phyloP scores from a whole-genome alignment of 345 rosid genomes.

The Anastatica hierochuntica region DNA sequence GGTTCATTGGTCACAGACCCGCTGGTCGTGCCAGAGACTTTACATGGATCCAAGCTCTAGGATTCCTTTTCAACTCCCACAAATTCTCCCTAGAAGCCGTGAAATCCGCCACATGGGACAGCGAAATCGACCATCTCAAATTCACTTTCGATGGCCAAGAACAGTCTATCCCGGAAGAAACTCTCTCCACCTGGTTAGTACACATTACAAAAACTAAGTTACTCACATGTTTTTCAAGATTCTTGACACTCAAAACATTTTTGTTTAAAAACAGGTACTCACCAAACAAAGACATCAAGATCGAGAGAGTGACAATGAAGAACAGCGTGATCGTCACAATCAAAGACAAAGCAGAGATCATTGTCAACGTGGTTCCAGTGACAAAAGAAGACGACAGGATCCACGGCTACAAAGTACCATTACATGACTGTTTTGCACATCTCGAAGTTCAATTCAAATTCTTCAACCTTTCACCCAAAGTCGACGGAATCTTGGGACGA shows the following conservation, averaged over 20 bases:
- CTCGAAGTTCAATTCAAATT: slow-evolving; percentile 57
- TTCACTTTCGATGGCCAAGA: slow-evolving; percentile 45
- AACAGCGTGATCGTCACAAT: slow-evolving; percentile 43
- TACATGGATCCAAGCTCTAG: slow-evolving; percentile 51
- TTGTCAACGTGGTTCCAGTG: slow-evolving; percentile 57
- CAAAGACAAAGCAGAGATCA: slow-evolving; percentile 38
- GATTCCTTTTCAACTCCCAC: slow-evolving; percentile 35
- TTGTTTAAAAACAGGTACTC: slow-evolving; percentile 15
- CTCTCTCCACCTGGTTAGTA: slow-evolving; percentile 45
- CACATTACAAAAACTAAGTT: neutral
- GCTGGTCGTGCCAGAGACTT: slow-evolving; percentile 38
- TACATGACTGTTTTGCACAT: slow-evolving; percentile 54
- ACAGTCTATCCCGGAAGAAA: slow-evolving; percentile 35
- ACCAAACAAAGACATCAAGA: slow-evolving; percentile 35
- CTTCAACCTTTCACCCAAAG: slow-evolving; percentile 42
- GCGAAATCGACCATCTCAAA: slow-evolving; percentile 42
- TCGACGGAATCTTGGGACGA: slow-evolving; percentile 61
- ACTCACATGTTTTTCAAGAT: neutral
- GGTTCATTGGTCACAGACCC: slow-evolving; percentile 49
- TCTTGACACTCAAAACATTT: neutral
- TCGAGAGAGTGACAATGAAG: slow-evolving; percentile 44
- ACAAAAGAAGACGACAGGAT: slow-evolving; percentile 58
- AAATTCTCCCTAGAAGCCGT: slow-evolving; percentile 56
- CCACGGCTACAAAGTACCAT: slow-evolving; percentile 49
- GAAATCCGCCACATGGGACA: slow-evolving; percentile 40